These are phyloP conservation scores for Phanerochaete sordida DNA, from an alignment of 768 basidiomycete genomes.

Conservation along the genomic window DNA sequence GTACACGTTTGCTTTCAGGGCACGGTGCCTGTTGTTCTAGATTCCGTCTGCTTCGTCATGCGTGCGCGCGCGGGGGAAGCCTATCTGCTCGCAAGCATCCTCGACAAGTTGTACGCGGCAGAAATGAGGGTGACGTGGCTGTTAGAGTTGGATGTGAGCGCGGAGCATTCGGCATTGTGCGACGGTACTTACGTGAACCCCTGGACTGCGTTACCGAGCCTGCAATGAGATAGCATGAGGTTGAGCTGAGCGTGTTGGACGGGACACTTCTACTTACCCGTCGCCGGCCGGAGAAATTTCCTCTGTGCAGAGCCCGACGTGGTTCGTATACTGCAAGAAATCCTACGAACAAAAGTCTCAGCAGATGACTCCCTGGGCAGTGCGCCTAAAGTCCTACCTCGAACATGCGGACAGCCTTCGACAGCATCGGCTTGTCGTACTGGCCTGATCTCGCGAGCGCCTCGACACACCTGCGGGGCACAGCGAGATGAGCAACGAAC, in stretches of 20 bases:
- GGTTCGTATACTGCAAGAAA: slow-evolving; percentile 80
- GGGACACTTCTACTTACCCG: slow-evolving; percentile 43
- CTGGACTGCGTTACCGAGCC: slow-evolving; percentile 85
- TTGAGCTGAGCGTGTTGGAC: background rate
- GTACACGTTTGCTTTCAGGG: slow-evolving; percentile 15
- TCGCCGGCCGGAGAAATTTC: slow-evolving; percentile 86
- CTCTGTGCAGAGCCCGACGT: slow-evolving; percentile 83
- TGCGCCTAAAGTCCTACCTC: slow-evolving; percentile 48
- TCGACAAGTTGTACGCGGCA: slow-evolving; percentile 78
- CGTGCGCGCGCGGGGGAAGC: background rate
- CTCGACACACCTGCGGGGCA: slow-evolving; percentile 67
- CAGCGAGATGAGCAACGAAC: background rate
- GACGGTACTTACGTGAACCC: slow-evolving; percentile 72
- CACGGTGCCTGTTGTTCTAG: background rate
- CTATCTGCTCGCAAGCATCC: slow-evolving; percentile 36
- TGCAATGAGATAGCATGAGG: slow-evolving; percentile 23
- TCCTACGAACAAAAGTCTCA: slow-evolving; percentile 41
- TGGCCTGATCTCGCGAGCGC: slow-evolving; percentile 86
- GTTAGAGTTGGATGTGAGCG: background rate
- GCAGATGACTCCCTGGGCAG: background rate
- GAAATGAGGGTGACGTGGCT: slow-evolving; percentile 85
- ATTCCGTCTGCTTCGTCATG: background rate
- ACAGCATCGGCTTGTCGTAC: slow-evolving; percentile 63
- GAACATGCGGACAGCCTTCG: slow-evolving; percentile 80
- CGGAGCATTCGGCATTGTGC: background rate